phyloP scores from a whole-genome alignment of 1,284 basidiomycete species.

The Schizopora paradoxa region DNA sequence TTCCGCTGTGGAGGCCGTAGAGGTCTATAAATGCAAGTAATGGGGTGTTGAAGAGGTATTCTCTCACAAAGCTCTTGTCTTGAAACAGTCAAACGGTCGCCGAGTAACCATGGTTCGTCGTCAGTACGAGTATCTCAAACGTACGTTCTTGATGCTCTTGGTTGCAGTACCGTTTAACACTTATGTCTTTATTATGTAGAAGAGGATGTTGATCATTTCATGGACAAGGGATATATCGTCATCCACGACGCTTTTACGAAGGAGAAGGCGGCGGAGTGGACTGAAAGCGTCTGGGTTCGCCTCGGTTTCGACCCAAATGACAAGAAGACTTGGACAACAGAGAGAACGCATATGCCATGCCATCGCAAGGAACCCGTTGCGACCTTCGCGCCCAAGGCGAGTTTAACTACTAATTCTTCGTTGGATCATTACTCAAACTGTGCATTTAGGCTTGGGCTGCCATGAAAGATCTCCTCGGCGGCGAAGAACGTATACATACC shows the following conservation, averaged over 20 bases:
- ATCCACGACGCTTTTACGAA: constrained; percentile 49
- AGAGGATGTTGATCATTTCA: constrained; percentile 48
- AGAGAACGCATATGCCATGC: constrained; percentile 53
- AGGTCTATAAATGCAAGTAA: too few relatives aligned
- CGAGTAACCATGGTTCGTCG: constrained; percentile 1
- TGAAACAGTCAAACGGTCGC: background rate
- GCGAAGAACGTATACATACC: constrained; percentile 50
- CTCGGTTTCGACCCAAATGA: constrained; percentile 48
- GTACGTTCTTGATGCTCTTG: constrained; percentile 8
- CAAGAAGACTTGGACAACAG: constrained; percentile 47
- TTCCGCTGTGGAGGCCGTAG: too few relatives aligned
- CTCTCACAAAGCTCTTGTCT: background rate
- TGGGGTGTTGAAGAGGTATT: too few relatives aligned
- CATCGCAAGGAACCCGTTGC: constrained; percentile 41
- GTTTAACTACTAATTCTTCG: constrained; percentile 10
- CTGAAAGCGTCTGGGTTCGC: constrained; percentile 45
- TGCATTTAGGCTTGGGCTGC: constrained; percentile 46
- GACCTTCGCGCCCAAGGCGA: constrained; percentile 48
- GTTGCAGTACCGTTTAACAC: too few relatives aligned
- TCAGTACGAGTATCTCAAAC: constrained; percentile 16
- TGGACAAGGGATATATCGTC: constrained; percentile 49
- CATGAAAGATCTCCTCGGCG: constrained; percentile 52
- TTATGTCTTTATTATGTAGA: constrained; percentile 26
- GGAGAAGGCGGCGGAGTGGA: constrained; percentile 45
- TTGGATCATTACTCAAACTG: background rate